Base-by-base conservation (phyloP, 2,329 filamentous ascomycete genomes). In the Xylogone sp. region DNA sequence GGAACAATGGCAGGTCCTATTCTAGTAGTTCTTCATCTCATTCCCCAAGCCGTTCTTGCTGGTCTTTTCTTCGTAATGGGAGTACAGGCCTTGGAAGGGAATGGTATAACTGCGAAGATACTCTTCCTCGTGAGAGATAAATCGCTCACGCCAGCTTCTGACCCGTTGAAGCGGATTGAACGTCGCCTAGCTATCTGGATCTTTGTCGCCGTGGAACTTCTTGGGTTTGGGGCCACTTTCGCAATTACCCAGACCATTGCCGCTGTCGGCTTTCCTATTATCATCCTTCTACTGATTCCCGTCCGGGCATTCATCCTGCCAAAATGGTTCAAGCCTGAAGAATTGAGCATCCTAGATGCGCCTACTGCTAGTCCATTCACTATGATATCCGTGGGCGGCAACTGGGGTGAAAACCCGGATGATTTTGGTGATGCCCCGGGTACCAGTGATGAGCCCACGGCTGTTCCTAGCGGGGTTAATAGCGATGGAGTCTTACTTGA, bases 11-110 rank as follows among this genome's bases (percentile, higher is more conserved):
- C 83, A 1, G 84, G 85, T 0, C 88, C 88, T 0, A 73, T 93
- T 2, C 79, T 93, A 1, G 71, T 84, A 19, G 87, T 91, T 16
- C 73, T 93, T 9, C 85, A 90, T 61, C 78, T 90, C 9, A 88
- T 93, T 58, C 89, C 88, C 0, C 87, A 91, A 63, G 87, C 84
- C 53, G 87, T 92, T 1, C 78, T 93, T 50, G 88, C 88, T 0
- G 88, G 88, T 0, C 77, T 93, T 21, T 93, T 93, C 75, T 92
- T 92, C 70, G 81, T 90, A 65, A 92, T 93, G 88, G 88, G 88
- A 42, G 77, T 89, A 54, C 86, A 92, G 70, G 88, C 88, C 2
- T 80, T 93, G 27, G 79, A 84, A 63, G 84, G 72, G 21, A 93
- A 93, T 64, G 88, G 88, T 20, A 89, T 93, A 64, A 92, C 87